Evolutionary conservation across 2,329 filamentous ascomycete genomes (phyloP).

Genomic region (Dryadomyces sulphureus): DNA sequence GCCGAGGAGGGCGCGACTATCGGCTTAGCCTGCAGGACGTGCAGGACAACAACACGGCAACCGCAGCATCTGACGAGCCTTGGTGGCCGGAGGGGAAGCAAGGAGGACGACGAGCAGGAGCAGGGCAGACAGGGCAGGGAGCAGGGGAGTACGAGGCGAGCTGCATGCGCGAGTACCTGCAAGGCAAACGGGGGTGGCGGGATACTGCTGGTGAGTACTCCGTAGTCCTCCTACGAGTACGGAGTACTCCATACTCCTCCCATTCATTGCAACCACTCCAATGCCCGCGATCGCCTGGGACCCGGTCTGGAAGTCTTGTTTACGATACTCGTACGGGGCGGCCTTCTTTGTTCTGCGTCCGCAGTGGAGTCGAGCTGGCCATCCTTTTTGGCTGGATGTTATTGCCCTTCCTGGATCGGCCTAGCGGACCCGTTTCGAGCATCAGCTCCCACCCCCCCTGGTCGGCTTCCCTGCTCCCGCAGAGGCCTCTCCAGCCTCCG

Average conservation of each 20-base stretch:
- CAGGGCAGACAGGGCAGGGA: neutral
- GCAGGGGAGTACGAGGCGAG: no score
- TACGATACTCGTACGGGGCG: no score
- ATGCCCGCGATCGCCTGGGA: no score
- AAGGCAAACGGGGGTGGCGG: no score
- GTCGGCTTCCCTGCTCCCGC: neutral
- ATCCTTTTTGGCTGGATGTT: conserved; percentile 7
- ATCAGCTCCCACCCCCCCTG: neutral
- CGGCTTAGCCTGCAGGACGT: neutral
- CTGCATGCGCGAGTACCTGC: no score
- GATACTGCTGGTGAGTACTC: neutral
- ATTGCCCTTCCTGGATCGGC: conserved; percentile 13
- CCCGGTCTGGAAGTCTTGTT: neutral
- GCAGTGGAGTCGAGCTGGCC: no score
- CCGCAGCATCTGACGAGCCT: neutral
- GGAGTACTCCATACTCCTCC: neutral
- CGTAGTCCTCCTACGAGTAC: neutral
- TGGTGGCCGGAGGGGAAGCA: neutral
- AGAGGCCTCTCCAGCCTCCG: neutral
- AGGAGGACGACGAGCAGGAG: neutral
- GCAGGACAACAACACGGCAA: conserved; percentile 6
- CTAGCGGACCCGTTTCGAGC: conserved; percentile 3
- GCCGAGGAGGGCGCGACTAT: neutral
- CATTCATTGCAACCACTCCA: neutral
- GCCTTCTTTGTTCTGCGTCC: no score